Conservation (phyloP, 1,139 yeast genomes). For the Williopsis jadinii region DNA sequence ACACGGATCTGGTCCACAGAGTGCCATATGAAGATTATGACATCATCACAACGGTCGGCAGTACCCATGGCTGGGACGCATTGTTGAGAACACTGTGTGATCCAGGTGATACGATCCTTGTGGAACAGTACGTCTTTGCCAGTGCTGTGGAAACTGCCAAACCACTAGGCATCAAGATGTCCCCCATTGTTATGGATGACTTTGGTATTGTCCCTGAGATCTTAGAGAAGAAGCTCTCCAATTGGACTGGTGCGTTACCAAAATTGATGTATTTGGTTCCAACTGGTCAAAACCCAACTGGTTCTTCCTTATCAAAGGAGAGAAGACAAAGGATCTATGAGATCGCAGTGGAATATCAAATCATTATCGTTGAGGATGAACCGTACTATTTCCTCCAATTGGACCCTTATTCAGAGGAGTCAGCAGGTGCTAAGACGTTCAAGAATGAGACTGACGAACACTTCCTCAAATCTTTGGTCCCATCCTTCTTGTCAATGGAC, state of each 20-base stretch:
- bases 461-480: constrained; percentile 59
- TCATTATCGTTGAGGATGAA: constrained; percentile 82
- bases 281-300: constrained; percentile 96
- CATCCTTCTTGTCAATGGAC: constrained; percentile 70
- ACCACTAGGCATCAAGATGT: constrained; percentile 58
- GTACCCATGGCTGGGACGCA: constrained; percentile 87
- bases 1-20: constrained; percentile 60
- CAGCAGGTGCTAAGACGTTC: constrained; percentile 23
- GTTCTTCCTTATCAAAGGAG: constrained; percentile 64
- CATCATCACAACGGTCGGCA: constrained; percentile 57
- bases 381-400: constrained; percentile 92
- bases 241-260: constrained; percentile 57
- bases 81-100: constrained; percentile 69
- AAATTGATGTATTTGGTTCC: constrained; percentile 41
- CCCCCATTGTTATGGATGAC: constrained; percentile 73
- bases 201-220: constrained; percentile 73
- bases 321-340: constrained; percentile 69
- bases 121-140: constrained; percentile 74
- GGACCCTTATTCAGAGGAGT: constrained; percentile 43
- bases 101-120: constrained; percentile 70
- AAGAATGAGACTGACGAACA: constrained; percentile 32
- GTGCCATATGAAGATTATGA: constrained; percentile 63
- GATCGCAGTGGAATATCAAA: constrained; percentile 70
- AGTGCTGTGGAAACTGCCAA: constrained; percentile 78
- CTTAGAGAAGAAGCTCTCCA: constrained; percentile 51